Evolutionary conservation across 306 rosid genomes (phyloP), one percentile per base, ranked within the genome.

Genomic region (Canavalia ensiformis): DNA sequence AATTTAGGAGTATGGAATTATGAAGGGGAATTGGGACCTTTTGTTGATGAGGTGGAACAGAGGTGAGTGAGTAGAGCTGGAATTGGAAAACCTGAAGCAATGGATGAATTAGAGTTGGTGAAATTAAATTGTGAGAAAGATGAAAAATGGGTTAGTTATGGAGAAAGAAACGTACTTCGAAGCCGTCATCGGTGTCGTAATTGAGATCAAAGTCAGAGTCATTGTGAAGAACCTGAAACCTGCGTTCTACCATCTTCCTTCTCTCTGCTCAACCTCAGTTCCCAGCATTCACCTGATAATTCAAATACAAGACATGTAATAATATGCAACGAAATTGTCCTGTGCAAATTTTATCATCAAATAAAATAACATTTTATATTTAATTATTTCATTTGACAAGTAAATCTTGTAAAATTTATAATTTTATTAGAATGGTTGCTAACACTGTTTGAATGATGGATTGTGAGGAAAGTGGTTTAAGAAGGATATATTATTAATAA

Each of bases 31-130:
- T 12, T 2, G 41, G 18, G 4, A 93, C 97, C 96, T 93, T 90
- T 68, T 93, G 97, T 0, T 87, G 88, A 5, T 90, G 85, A 1
- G 98, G 98, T n/a, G 88, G 85, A 44, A 91, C 39, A 0, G 88
- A 87, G 60, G 97, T 89, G 82, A 93, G 92, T 4, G 98, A 93
- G 78, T 88, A 93, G 47, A 93, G 91, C 79, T 91, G 98, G 76
- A 86, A 82, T 80, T 87, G 89, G 84, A 93, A 79, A 81, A 90
- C 88, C 97, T 93, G 88, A 30, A 72, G 28, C 28, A 12, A 55
- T 1, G 67, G 41, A 64, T 29, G 4, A 1, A 51, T 4, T 7
- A 25, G 46, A 56, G 41, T 2, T 0, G 47, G 33, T 46, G 71
- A 65, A 56, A 50, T 39, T 31, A 62, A 81, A 2, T 35, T 12